Evolutionary conservation across 192 early-diverging fungal species (phyloP).

Genomic region (Ambispora gerdemannii): DNA sequence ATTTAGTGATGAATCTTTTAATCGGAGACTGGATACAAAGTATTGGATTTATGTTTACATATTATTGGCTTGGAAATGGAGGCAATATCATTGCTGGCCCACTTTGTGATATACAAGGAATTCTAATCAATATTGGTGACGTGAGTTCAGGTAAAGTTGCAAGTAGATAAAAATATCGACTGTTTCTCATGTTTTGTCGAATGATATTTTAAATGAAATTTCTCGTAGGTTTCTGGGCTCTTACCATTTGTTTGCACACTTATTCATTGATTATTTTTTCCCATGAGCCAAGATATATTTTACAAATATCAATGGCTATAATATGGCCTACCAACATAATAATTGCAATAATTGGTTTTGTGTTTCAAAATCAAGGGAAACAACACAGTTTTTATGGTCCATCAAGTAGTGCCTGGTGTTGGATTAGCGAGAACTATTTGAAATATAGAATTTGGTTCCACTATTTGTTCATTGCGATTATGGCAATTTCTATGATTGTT

Average conservation of each 20-base stretch:
- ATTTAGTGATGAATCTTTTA: conserved; percentile 18
- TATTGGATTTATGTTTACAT: conserved; percentile 22
- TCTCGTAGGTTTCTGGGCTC: conserved; percentile 15
- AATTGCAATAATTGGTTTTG: neutral
- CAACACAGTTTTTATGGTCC: conserved; percentile 16
- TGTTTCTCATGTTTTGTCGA: neutral
- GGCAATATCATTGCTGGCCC: neutral
- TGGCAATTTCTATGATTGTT: neutral
- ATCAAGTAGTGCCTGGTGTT: conserved; percentile 25
- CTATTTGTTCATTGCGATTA: conserved; percentile 11
- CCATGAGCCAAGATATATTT: conserved; percentile 11
- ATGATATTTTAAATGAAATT: neutral
- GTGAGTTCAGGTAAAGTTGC: conserved; percentile 11
- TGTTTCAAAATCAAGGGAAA: neutral
- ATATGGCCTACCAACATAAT: conserved; percentile 15
- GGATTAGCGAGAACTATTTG: conserved; percentile 3
- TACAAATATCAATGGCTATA: neutral
- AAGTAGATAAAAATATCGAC: neutral
- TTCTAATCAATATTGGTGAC: conserved; percentile 26
- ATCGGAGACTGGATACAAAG: conserved; percentile 15
- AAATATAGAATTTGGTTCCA: conserved; percentile 18
- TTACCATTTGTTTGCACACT: conserved; percentile 21
- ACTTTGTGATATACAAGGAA: conserved; percentile 16
- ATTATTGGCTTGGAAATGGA: neutral
- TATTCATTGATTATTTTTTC: conserved; percentile 15